Evolutionary conservation across 352 stramenopile genomes (phyloP), one percentile per base, ranked within the genome.

Genomic region (Phytophthora melonis): DNA sequence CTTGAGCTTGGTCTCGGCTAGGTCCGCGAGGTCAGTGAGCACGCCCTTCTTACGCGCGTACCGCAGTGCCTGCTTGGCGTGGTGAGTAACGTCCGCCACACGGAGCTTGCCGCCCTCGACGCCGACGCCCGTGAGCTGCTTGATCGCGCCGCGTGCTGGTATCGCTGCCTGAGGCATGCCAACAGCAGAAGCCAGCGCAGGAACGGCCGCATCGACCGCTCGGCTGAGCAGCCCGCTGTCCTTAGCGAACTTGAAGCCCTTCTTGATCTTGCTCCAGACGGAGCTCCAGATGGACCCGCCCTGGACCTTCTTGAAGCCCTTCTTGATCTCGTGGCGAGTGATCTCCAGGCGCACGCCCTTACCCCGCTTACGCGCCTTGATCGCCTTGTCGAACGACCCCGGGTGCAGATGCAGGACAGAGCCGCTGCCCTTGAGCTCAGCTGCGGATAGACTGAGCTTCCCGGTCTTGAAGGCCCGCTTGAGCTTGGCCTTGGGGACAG

Each of bases 261-360:
- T 47, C 39, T 77, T 77, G 25, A 77, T 66, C 1, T 62, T 62
- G 41, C 23, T 43, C 69, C 69, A 72, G 18, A 76, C 56, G 13
- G 13, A 19, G 14, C 41, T 16, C 41, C 41, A 49, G 13, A 49
- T 49, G 7, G 41, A 49, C 3, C 49, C 49, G 3, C 49, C 49
- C 18, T 56, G 49, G 4, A 21, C 49, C 9, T 18, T 14, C 14
- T 66, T 66, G 45, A 3, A 27, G 3, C 41, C 49, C 14, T 56
- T 56, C 21, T 56, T 56, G 9, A 56, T 21, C 21, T 56, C 49
- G 21, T 56, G 49, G 18, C 49, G 23, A 2, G 21, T 56, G 19
- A 56, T 56, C 5, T 56, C 21, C 8, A 56, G 21, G 8, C 49
- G 19, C 5, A 56, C 49, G 4, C 45, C 45, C 13, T 27, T 30